Evolutionary conservation across 129 eudicot genomes (phyloP), one percentile per base, ranked within the genome.

Genomic region (Flaveria bidentis): DNA sequence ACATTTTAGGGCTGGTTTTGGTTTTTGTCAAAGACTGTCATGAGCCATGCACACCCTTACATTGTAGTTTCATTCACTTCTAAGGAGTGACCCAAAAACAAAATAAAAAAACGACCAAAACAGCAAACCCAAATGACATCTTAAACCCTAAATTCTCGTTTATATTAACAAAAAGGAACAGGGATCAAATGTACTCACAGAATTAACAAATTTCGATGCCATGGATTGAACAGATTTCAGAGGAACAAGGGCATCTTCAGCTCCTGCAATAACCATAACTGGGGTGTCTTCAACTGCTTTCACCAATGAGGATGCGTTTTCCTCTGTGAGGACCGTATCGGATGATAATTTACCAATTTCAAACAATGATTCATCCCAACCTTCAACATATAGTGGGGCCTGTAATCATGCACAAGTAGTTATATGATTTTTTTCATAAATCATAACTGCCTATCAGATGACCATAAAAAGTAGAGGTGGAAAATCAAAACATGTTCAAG

Each of bases 311-410:
- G 81, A 85, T 25, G 92, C 92, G 58, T 67, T 83, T 71, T 91
- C 87, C 12, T 87, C 90, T 9, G 95, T 73, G 23, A 91, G 85
- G 67, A 91, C 87, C 2, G 97, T 91, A 76, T 95, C 96, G 57
- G 81, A 87, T 22, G 97, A 89, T 80, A 91, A 80, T 78, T 85
- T 91, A 33, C 96, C 95, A 33, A 95, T 87, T 79, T 95, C 99
- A 85, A 91, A 92, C 55, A 95, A 88, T 7, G 97, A 96, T 81
- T 89, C 97, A 77, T 91, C 97, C 97, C 97, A 95, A 18, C 99
- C 97, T 82, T 95, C 97, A 63, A 89, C 88, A 55, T 86, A 86
- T 51, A 95, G 78, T 58, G 99, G 99, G 71, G 97, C 97, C 99
- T 95, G 82, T 77, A 82, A 82, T 46, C 69, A 68, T 11, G 28